phyloP scores from a whole-genome alignment of 441 rosid species.

The Gossypium trilobum region DNA sequence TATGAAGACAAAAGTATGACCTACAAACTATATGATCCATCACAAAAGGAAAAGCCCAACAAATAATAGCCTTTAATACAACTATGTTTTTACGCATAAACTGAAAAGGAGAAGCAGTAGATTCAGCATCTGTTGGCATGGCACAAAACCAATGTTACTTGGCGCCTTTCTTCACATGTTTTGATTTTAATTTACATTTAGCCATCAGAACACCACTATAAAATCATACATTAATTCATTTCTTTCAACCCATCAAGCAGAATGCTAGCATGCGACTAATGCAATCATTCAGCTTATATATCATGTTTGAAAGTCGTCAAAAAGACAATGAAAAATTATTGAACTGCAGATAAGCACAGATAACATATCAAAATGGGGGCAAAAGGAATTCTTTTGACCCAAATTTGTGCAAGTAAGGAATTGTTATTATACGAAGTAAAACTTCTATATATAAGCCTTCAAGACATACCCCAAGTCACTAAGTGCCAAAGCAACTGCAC shows the following conservation, averaged over 20 bases:
- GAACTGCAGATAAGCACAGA: neutral
- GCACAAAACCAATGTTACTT: neutral
- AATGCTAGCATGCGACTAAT: neutral
- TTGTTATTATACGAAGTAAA: neutral
- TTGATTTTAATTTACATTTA: neutral
- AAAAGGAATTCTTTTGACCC: neutral
- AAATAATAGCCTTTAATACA: neutral
- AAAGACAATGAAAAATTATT: neutral
- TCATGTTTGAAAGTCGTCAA: neutral
- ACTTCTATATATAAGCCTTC: neutral
- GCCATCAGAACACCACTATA: neutral
- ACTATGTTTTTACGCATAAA: neutral
- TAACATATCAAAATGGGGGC: neutral
- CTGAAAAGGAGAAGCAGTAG: neutral
- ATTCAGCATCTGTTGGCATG: neutral
- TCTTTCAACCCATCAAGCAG: neutral
- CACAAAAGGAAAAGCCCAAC: neutral
- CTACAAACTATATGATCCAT: conserved; percentile 4
- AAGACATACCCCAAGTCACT: conserved; percentile 56
- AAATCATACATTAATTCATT: neutral
- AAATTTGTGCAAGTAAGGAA: neutral
- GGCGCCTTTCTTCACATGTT: neutral
- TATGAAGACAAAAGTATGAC: neutral
- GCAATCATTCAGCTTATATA: neutral
- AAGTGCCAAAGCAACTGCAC: conserved; percentile 81